A percentile compares a stretch with the other conserved stretches of the same genome.
Evolutionary conservation across 2,329 filamentous ascomycete species (phyloP).

Genomic region (Penicillium sp.): DNA sequence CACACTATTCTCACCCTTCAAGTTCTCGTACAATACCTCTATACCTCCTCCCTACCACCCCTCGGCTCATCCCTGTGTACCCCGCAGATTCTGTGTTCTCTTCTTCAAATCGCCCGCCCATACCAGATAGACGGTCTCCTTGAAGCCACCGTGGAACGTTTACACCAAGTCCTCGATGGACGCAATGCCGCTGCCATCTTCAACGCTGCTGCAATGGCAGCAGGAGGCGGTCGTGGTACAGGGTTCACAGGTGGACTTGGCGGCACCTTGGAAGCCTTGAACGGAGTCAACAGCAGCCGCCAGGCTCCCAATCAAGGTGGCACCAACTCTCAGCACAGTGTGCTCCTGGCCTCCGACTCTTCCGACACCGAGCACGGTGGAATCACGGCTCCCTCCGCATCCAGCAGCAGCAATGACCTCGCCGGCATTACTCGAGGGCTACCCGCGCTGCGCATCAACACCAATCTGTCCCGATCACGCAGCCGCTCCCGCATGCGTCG

Average conservation of each 20-base stretch:
- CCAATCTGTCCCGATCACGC: conserved; percentile 23
- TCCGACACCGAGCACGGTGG: conserved; percentile 36
- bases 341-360: conserved; percentile 30
- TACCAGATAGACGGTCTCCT: conserved; percentile 90
- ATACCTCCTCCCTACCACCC: conserved; percentile 81
- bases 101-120: conserved; percentile 85
- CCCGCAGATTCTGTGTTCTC: conserved; percentile 89
- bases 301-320: conserved; percentile 19
- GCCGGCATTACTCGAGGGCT: conserved; percentile 25
- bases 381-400: conserved; percentile 19
- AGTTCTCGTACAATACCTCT: conserved; percentile 84
- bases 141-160: conserved; percentile 83
- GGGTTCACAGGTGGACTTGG: conserved; percentile 57
- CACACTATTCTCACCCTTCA: conserved; percentile 87
- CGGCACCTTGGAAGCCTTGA: conserved; percentile 40
- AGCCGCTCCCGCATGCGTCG: conserved; percentile 18
- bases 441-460: conserved; percentile 37
- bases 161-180: conserved; percentile 84
- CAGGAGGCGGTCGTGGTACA: conserved; percentile 81
- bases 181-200: conserved; percentile 95
- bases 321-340: conserved; percentile 23
- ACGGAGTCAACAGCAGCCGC: conserved; percentile 24
- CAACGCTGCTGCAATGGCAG: conserved; percentile 96
- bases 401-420: conserved; percentile 24
- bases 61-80: conserved; percentile 74